Percentiles rank a stretch among this genome's conserved stretches.
Evolutionary conservation across 2,329 filamentous ascomycete genomes (phyloP).

Genomic region (Trichoderma koningii): DNA sequence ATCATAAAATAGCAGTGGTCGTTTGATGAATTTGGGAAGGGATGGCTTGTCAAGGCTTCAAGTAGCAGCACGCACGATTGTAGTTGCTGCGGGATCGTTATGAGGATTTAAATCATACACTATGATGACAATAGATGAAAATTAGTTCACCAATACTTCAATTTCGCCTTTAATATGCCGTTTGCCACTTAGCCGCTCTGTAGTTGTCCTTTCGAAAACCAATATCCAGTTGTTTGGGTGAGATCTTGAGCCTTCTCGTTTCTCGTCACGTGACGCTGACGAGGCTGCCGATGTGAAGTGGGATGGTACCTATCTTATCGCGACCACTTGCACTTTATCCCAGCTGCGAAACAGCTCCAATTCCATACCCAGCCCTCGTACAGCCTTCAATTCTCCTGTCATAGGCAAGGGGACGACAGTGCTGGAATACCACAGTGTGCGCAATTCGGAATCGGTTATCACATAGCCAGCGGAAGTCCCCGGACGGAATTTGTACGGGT

Average conservation of each 20-base stretch:
- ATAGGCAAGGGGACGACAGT: neutral
- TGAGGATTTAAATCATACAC: slow-evolving; percentile 36
- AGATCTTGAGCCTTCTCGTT: neutral
- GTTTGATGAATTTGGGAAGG: slow-evolving; percentile 38
- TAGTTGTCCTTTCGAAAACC: neutral
- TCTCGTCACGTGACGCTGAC: neutral
- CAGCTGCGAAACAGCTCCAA: neutral
- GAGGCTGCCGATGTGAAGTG: neutral
- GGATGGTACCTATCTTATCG: slow-evolving; percentile 21
- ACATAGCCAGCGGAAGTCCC: neutral
- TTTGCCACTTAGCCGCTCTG: too few relatives aligned
- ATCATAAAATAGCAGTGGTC: slow-evolving; percentile 36
- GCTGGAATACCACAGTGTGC: neutral
- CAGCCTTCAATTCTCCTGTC: neutral
- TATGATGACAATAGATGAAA: slow-evolving; percentile 40
- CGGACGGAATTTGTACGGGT: neutral
- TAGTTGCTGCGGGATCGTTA: slow-evolving; percentile 37
- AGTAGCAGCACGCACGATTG: slow-evolving; percentile 43
- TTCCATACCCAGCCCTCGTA: neutral
- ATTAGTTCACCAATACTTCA: slow-evolving; percentile 25
- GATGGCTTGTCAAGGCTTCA: slow-evolving; percentile 41
- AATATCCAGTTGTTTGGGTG: neutral
- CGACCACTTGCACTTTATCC: slow-evolving; percentile 13
- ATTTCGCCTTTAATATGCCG: neutral
- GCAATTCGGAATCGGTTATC: neutral